Percentiles rank a stretch among this genome's conserved stretches.
phyloP scores from a whole-genome alignment of 2,329 filamentous ascomycete genomes.

The Lanzia echinophila region DNA sequence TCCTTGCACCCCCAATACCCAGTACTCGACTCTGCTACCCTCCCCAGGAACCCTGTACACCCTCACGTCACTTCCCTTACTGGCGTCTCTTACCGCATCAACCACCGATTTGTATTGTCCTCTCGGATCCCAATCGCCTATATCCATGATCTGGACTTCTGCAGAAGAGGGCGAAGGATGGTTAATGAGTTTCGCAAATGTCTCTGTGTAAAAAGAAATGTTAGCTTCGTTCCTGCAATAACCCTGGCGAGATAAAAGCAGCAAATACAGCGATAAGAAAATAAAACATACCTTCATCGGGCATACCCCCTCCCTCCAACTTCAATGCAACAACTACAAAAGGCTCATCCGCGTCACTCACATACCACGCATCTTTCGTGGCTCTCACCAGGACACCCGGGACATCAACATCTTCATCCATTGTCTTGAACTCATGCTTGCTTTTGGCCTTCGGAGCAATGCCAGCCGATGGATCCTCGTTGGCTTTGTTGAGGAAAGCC shows the following conservation, averaged over 20 bases:
- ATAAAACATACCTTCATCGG: constrained; percentile 52
- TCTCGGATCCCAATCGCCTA: constrained; percentile 65
- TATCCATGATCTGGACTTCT: constrained; percentile 58
- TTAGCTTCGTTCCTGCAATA: neutral
- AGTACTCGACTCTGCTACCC: constrained; percentile 67
- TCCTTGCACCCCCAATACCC: constrained; percentile 60
- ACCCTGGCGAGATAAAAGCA: neutral
- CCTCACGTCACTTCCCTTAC: constrained; percentile 58
- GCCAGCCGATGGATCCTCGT: constrained; percentile 65
- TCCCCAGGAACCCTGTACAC: constrained; percentile 66
- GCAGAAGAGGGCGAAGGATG: constrained; percentile 47
- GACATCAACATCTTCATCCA: constrained; percentile 49
- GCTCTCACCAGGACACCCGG: constrained; percentile 50
- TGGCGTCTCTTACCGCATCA: constrained; percentile 60
- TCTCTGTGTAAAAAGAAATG: constrained; percentile 41
- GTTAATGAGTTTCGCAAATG: constrained; percentile 62
- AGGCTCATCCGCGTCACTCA: constrained; percentile 78
- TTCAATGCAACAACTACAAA: constrained; percentile 70
- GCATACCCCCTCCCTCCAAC: constrained; percentile 49
- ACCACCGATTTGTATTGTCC: constrained; percentile 64
- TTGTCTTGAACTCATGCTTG: constrained; percentile 42
- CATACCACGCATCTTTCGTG: constrained; percentile 57
- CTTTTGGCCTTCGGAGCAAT: constrained; percentile 29
- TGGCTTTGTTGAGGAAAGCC: constrained; percentile 81
- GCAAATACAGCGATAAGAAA: neutral